These are phyloP conservation scores for Quercus agrifolia DNA, from an alignment of 306 rosid genomes.

Conservation along the genomic window DNA sequence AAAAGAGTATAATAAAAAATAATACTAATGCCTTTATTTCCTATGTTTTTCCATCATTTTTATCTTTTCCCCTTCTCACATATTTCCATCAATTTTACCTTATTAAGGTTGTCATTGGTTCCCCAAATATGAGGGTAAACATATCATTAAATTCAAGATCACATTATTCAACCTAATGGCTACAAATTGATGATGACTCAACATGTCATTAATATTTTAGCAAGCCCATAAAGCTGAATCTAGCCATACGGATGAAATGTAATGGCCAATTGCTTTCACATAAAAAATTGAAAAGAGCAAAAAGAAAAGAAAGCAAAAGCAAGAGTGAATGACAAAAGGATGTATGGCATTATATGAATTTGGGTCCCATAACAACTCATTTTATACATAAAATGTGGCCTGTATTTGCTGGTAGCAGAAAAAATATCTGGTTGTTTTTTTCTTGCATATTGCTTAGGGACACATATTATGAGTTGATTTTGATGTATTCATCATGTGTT, in stretches of 20 bases:
- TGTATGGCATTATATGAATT: slow-evolving; percentile 34
- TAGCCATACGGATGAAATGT: slow-evolving; percentile 53
- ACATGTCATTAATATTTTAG: slow-evolving; percentile 20
- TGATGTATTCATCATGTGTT: slow-evolving; percentile 6
- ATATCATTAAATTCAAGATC: neutral
- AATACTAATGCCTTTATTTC: too few species aligned
- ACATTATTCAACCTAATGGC: slow-evolving; percentile 11
- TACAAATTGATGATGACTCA: slow-evolving; percentile 20
- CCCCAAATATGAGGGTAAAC: neutral
- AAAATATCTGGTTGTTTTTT: slow-evolving; percentile 51
- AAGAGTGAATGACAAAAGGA: slow-evolving; percentile 39
- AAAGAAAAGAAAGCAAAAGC: slow-evolving; percentile 32
- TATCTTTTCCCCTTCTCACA: too few species aligned
- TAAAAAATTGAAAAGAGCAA: slow-evolving; percentile 26
- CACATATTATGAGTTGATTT: slow-evolving; percentile 8
- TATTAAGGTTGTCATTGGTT: neutral
- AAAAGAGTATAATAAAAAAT: too few species aligned
- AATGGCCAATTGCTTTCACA: slow-evolving; percentile 43
- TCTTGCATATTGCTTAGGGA: slow-evolving; percentile 7
- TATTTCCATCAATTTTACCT: too few species aligned
- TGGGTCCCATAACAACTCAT: slow-evolving; percentile 58
- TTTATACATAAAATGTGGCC: slow-evolving; percentile 49
- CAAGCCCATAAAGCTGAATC: slow-evolving; percentile 33
- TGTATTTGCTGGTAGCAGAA: slow-evolving; percentile 25
- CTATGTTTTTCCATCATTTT: too few species aligned